Base-by-base conservation (phyloP, 108 stramenopile species). In the Skeletonema grethae region DNA sequence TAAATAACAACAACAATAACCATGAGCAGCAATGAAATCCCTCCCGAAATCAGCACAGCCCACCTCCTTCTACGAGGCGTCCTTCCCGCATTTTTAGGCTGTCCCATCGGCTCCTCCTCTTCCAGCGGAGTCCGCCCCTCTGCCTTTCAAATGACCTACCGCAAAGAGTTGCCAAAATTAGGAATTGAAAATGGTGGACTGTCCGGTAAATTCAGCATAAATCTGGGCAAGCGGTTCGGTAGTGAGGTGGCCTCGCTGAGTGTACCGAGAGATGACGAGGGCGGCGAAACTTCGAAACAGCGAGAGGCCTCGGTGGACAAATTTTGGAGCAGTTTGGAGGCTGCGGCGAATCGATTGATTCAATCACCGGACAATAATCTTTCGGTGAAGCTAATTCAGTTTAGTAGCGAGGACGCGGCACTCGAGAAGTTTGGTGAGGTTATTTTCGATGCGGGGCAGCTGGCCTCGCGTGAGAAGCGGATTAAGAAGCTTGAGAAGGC, bases 121-220 rank as follows among this genome's bases (percentile, higher is more conserved):
- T 61, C 18, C 7, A 7, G 41, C 10, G 31, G 12, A 41, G 48
- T 11, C 39, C 79, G 71, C 61, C 65, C 65, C 61, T 85, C 66
- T 76, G 69, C 68, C 7, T 72, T 93, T 61, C 92, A 93, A 69
- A 85, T 89, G 59, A 90, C 92, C 0, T 93, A 77, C 43, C 76
- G 88, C 58, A 93, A 90, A 63, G 92, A 93, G 38, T 58, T 85
- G 24, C 45, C 39, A 18, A 63, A 41, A 34, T 69, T 60, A 22
- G 75, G 75, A 4, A 35, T 30, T 8, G 3, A 50, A 12, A 56
- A 29, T 64, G 77, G 77, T 1, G 72, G 65, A 50, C 77, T 81
- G 10, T 75, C 85, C 25, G 91, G 87, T 48, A 90, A 90, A 73
- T 81, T 92, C n/a, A 57, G 73, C 20, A 46, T 78, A 31, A 65